Evolutionary conservation across 495 filamentous ascomycete species (phyloP).

Genomic region (Collariella sp.): DNA sequence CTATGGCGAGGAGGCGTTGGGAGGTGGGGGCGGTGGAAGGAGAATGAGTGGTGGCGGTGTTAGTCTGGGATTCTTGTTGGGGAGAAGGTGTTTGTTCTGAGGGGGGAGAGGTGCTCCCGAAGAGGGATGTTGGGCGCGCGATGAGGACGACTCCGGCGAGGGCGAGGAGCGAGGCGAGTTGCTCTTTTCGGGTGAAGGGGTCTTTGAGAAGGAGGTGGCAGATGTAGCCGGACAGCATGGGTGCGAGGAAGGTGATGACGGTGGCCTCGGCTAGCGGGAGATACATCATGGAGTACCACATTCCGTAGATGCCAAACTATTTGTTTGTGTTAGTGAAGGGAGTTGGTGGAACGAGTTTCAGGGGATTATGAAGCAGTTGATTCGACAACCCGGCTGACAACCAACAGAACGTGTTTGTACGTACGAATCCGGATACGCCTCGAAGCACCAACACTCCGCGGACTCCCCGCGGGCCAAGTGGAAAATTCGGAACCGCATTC

Average conservation of each 20-base stretch:
- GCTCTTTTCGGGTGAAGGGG: slow-evolving; percentile 70
- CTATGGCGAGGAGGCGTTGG: slow-evolving; percentile 66
- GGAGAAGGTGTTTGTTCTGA: neutral
- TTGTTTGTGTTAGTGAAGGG: neutral
- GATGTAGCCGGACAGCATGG: slow-evolving; percentile 71
- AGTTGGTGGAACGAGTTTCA: neutral
- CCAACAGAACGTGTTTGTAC: slow-evolving; percentile 13
- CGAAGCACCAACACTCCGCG: slow-evolving; percentile 58
- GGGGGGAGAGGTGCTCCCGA: slow-evolving; percentile 20
- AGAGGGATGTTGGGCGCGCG: slow-evolving; percentile 60
- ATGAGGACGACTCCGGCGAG: slow-evolving; percentile 79
- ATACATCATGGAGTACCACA: slow-evolving; percentile 65
- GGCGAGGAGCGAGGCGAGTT: slow-evolving; percentile 66
- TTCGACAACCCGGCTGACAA: neutral
- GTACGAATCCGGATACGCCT: slow-evolving; percentile 62
- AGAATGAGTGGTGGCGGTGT: neutral
- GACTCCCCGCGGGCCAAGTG: slow-evolving; percentile 60
- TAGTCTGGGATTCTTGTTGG: neutral
- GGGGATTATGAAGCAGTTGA: no score
- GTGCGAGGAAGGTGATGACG: slow-evolving; percentile 84
- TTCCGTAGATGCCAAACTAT: slow-evolving; percentile 59
- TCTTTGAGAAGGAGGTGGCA: slow-evolving; percentile 69
- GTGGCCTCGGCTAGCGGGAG: slow-evolving; percentile 85
- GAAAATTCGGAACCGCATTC: slow-evolving; percentile 54
- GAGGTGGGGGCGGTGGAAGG: slow-evolving; percentile 41